These are phyloP conservation scores for Calcarisporium arbuscula DNA, from an alignment of 2,329 filamentous ascomycete genomes.

Conservation along the genomic window DNA sequence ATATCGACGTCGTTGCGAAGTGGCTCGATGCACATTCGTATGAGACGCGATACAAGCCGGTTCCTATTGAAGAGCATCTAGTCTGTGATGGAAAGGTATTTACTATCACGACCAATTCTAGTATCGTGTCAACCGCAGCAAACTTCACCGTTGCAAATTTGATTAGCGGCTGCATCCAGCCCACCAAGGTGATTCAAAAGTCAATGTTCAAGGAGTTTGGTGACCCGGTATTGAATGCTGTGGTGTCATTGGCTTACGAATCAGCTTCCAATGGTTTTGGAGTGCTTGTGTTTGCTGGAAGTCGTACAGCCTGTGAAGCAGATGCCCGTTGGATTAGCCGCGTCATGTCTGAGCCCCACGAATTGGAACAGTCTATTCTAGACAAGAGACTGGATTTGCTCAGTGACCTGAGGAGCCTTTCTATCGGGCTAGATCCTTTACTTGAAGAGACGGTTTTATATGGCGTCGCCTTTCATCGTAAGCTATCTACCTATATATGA, in stretches of 20 bases:
- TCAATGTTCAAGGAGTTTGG: conserved; percentile 57
- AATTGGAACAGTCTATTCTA: conserved; percentile 40
- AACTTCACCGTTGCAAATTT: conserved; percentile 36
- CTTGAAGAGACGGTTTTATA: conserved; percentile 57
- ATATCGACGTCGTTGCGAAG: conserved; percentile 59
- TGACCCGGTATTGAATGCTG: conserved; percentile 61
- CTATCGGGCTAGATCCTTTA: conserved; percentile 58
- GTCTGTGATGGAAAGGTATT: conserved; percentile 64
- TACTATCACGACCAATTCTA: too few relatives aligned
- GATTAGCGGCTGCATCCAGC: conserved; percentile 28
- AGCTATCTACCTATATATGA: conserved; percentile 20
- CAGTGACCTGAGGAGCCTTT: conserved; percentile 58
- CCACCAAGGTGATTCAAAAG: conserved; percentile 42
- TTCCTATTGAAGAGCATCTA: conserved; percentile 70
- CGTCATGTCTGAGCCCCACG: conserved; percentile 49
- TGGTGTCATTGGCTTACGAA: conserved; percentile 63
- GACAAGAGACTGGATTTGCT: conserved; percentile 59
- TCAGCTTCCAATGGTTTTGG: conserved; percentile 64
- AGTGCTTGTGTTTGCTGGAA: conserved; percentile 67
- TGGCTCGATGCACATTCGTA: conserved; percentile 70
- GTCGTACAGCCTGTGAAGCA: conserved; percentile 59
- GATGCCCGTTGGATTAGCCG: conserved; percentile 63
- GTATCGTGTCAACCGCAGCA: conserved; percentile 55
- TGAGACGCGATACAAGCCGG: conserved; percentile 64
- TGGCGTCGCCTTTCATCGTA: conserved; percentile 71